Base-by-base conservation (phyloP, 1,284 basidiomycete genomes). In the Xerocomus amazonicus region DNA sequence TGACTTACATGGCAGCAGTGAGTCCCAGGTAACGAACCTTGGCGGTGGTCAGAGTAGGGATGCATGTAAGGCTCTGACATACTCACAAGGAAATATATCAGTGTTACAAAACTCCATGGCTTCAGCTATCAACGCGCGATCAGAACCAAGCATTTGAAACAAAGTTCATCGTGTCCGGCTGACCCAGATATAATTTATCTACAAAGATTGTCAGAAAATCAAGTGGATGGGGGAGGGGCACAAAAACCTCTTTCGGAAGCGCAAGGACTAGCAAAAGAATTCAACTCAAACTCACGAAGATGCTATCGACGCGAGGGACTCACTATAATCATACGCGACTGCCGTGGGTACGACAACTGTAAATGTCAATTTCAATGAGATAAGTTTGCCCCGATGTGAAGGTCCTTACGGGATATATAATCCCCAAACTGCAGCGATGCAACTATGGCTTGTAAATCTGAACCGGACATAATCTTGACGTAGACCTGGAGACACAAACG, bases 21-120 rank as follows among this genome's bases (percentile, higher is more conserved):
- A 63, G 26, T 6, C 61, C 59, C 13, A 43, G 0, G 39, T 60
- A 63, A 44, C 59, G 61, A 41, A 51, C 61, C 59, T 60, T 52
- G 7, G 3, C 28, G 39, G 28, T 13, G 14, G n/a, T 55, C 35
- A 58, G 45, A 38, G 13, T 33, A 6, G 1, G 34, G 6, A 17
- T 12, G 14, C 8, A 17, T 31, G 9, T 1, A 1, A 9, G 14
- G 34, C 6, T n/a, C 1, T 1, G 28, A 16, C 33, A 29, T n/a
- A 62, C 61, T 7, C 8, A 61, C 59, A 3, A 63, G 0, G 27
- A 61, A 10, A 31, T 62, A 60, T 27, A 55, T 31, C 1, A n/a
- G 6, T 4, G 59, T 52, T 3, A 63, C 51, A 34, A 44, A 23
- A 16, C 45, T 57, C 59, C 61, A 60, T 31, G 54, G n/a, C 28